Base-by-base conservation (phyloP, 345 rosid genomes). In the Cardamine occulta region DNA sequence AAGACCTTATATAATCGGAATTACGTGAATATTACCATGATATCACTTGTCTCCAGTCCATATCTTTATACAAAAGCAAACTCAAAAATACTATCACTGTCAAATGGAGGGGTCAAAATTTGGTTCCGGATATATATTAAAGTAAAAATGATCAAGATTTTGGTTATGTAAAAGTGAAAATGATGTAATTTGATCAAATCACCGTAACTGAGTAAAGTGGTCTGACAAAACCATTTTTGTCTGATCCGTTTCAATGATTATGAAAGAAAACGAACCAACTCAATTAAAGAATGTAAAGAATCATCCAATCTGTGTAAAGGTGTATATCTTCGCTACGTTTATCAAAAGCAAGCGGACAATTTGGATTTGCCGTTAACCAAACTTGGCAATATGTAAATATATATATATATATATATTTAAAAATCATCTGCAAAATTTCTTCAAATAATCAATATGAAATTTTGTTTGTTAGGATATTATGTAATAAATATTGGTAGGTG, bases 401-500 rank as follows among this genome's bases (percentile, higher is more conserved):
- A 2, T 26, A 47, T 37, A 37, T 35, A 2, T 3, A 37, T 55
- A 19, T 37, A 2, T 57, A 58, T 59, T 49, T 35, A 26, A 47
- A 37, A 52, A 28, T 21, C 18, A 37, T 39, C 5, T 19, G 42
- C 57, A 56, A 18, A 34, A n/a, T 34, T 48, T 75, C 23, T 47
- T 47, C 2, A n/a, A 59, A 18, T 49, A 49, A 67, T 52, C 6
- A 14, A 49, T 56, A 65, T 28, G n/a, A 56, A 45, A 49, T 2
- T 28, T 13, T 14, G 53, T 63, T 35, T 64, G 80, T 48, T 77
- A 65, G 13, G 39, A 44, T 49, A 23, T 61, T 55, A 29, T 77
- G 62, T 71, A 57, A 29, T 40, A 49, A 37, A 37, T 58, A 5
- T 48, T 72, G 77, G 73, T 65, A 65, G 73, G 72, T 71, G 39